A percentile compares a stretch with the other conserved stretches of the same genome.
These are phyloP conservation scores for Mycena chlorophos DNA, from an alignment of 768 basidiomycete genomes.

Conservation along the genomic window DNA sequence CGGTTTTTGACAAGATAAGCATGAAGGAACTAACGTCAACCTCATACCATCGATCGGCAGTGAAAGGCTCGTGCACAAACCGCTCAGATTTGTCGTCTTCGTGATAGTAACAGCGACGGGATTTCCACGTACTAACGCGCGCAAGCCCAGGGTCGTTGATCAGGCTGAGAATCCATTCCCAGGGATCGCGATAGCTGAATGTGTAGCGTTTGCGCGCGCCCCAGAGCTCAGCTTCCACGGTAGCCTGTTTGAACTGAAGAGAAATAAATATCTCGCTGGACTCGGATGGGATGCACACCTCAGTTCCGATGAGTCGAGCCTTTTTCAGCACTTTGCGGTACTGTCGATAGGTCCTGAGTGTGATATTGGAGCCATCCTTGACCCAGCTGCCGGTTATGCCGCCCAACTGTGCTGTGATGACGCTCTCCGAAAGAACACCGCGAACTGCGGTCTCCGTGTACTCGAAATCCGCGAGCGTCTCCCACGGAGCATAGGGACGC, in stretches of 20 bases:
- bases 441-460: conserved; percentile 1
- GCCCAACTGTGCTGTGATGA: not conserved
- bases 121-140: not conserved
- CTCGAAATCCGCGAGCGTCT: not conserved
- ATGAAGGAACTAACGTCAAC: conserved; percentile 22
- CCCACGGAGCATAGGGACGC: not conserved
- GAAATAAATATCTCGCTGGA: too few species aligned
- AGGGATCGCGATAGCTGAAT: not conserved
- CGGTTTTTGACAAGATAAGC: not conserved
- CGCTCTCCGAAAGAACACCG: not conserved
- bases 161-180: not conserved
- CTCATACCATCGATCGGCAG: conserved; percentile 31
- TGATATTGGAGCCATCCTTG: not conserved
- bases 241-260: not conserved
- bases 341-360: not conserved
- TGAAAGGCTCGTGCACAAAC: conserved; percentile 36
- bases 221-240: not conserved
- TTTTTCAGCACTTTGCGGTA: not conserved
- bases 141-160: not conserved
- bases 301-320: not conserved
- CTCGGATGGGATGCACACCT: not conserved
- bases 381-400: not conserved
- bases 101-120: not conserved
- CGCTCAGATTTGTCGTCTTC: conserved; percentile 15
- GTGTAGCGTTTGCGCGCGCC: not conserved